Conservation (phyloP, 148 eudicot genomes). For the Selenicereus undatus region DNA sequence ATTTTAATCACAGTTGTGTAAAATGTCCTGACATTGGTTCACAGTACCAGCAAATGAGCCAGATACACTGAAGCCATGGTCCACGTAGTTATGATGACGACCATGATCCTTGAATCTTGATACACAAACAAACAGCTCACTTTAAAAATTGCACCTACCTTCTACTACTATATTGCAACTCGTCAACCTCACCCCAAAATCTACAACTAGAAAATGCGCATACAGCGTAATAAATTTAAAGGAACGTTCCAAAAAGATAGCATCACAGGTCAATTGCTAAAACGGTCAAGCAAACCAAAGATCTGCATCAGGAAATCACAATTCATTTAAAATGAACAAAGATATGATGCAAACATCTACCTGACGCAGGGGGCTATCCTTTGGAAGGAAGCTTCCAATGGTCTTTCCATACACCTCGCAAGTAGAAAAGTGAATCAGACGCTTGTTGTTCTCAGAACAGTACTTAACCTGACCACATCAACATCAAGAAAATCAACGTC, state of each 20-base stretch:
- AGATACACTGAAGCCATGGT: not conserved
- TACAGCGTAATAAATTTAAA: not conserved
- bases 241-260: conserved; percentile 14
- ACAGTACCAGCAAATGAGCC: not conserved
- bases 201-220: not conserved
- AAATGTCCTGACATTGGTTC: not conserved
- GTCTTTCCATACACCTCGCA: conserved; percentile 99
- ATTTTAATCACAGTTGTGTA: not conserved
- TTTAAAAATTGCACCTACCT: not conserved
- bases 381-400: conserved; percentile 84
- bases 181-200: not conserved
- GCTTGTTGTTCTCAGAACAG: conserved; percentile 93
- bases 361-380: conserved; percentile 86
- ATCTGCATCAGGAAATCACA: conserved; percentile 19
- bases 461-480: conserved; percentile 65
- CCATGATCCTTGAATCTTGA: not conserved
- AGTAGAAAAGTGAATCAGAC: conserved; percentile 97
- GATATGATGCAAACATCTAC: conserved; percentile 25
- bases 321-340: conserved; percentile 9
- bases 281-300: conserved; percentile 17
- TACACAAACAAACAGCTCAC: not conserved
- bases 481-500: conserved; percentile 20
- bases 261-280: not conserved
- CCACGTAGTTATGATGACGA: not conserved
- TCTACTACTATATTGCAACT: not conserved